Percentiles rank a stretch among this genome's conserved stretches.
Conservation (phyloP, 148 eudicot genomes). For the Persicaria maculosa region DNA sequence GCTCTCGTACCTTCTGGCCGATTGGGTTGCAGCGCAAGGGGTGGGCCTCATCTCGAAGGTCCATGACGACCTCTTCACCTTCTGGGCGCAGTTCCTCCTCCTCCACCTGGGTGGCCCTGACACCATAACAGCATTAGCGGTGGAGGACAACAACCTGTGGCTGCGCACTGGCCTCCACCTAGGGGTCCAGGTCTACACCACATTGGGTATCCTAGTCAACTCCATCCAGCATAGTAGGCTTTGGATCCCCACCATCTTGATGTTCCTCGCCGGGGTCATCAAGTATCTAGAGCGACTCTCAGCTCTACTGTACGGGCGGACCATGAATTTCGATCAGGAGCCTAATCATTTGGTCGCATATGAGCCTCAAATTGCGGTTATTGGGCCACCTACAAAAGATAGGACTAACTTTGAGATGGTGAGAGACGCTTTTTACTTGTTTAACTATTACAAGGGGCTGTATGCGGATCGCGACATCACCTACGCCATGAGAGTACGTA, state of each 20-base stretch:
- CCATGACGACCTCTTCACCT: neutral
- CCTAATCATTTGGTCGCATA: neutral
- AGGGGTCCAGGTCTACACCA: neutral
- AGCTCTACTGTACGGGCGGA: constrained; percentile 16
- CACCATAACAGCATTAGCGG: constrained; percentile 7
- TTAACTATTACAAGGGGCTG: neutral
- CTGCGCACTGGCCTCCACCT: constrained; percentile 4
- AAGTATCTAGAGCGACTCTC: constrained; percentile 21
- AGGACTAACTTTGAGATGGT: neutral
- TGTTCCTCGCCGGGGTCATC: constrained; percentile 19
- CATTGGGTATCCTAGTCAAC: neutral
- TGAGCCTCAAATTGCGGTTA: no score
- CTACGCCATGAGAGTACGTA: constrained; percentile 16
- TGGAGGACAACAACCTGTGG: constrained; percentile 12
- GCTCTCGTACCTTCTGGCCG: constrained; percentile 6
- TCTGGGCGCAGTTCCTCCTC: constrained; percentile 12
- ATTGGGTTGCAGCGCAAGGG: neutral
- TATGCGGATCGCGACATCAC: neutral
- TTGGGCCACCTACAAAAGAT: neutral
- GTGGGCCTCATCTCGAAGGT: neutral
- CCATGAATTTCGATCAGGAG: neutral
- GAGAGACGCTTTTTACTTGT: neutral
- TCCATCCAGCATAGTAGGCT: neutral
- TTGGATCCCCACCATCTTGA: constrained; percentile 11
- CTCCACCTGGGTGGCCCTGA: constrained; percentile 13